Base-by-base conservation (phyloP, 768 basidiomycete species). In the Lentinula boryana region DNA sequence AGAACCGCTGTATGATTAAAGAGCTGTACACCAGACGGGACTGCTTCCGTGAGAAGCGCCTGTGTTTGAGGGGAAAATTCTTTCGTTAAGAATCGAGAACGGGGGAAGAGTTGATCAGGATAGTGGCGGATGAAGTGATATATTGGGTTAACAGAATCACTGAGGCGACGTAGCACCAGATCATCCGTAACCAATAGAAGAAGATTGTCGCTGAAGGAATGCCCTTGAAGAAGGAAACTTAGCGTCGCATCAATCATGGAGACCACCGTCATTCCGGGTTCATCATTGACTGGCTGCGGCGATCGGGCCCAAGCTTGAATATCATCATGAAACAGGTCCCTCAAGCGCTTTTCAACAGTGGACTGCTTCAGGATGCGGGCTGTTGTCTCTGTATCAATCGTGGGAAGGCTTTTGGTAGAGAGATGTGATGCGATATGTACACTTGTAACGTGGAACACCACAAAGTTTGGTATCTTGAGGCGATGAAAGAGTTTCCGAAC, bases 1-100 rank as follows among this genome's bases (percentile, higher is more conserved):
- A 67, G 33, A 13, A 60, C 61, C 4, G 61, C 64, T 4, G 5
- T 46, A 3, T 41, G 46, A 48, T 67, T 59, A 54, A 65, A 67
- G 1, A 27, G 12, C 54, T 58, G 41, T 3, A 67, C 60, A 31
- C 62, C 60, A 49, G 55, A 57, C 32, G 56, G 5, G 23, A 63
- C 15, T 7, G 31, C 48, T 9, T 38, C 27, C 4, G 62, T 21
- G n/a, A 67, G 62, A 13, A 65, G 52, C 16, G 49, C 18, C 15
- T 44, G 58, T 1, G 54, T 63, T 56, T 49, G 44, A 46, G 9
- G 4, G 2, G 56, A 35, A 27, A 61, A n/a, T 2, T 13, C 12
- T 32, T 48, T 48, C 13, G 63, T 61, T 3, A 67, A 44, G 33
- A 67, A 65, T 56, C 53, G 32, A 1, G 35, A 57, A 15, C 12